Percentiles rank a stretch among this genome's conserved stretches.
Evolutionary conservation across 768 basidiomycete species (phyloP).

Genomic region (Neoboletus subvelutipes): DNA sequence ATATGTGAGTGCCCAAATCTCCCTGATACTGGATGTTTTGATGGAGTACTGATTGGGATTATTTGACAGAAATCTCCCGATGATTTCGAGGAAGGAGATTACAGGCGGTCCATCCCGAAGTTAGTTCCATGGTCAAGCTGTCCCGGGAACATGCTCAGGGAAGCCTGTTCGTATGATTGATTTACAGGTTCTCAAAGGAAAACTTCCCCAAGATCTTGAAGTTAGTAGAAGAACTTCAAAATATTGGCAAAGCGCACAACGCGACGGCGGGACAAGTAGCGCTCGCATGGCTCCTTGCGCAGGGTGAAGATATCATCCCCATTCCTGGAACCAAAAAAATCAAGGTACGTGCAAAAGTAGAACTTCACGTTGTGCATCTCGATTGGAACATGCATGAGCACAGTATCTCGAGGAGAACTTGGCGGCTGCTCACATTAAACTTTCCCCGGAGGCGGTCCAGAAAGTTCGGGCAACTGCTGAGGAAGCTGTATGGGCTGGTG

Average conservation of each 20-base stretch:
- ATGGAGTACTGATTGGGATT: background rate
- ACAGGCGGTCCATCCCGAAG: conserved; percentile 24
- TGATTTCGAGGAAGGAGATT: conserved; percentile 32
- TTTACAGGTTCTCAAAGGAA: conserved; percentile 34
- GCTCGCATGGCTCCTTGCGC: conserved; percentile 42
- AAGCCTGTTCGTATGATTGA: background rate
- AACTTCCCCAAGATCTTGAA: conserved; percentile 47
- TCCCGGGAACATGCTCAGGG: background rate
- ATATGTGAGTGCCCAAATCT: conserved; percentile 30
- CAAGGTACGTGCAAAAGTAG: conserved; percentile 18
- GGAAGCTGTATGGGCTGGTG: conserved; percentile 28
- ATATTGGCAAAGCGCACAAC: conserved; percentile 34
- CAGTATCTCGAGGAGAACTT: too few species aligned
- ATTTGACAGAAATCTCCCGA: conserved; percentile 32
- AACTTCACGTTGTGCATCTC: background rate
- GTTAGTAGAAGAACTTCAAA: conserved; percentile 34
- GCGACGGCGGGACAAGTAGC: conserved; percentile 41
- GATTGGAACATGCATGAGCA: background rate
- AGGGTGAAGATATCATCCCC: conserved; percentile 39
- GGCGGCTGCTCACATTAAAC: too few species aligned
- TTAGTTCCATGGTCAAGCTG: conserved; percentile 22
- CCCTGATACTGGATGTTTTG: background rate
- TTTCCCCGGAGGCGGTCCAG: too few species aligned
- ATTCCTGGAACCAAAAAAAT: conserved; percentile 41
- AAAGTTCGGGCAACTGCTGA: conserved; percentile 38